These are phyloP conservation scores for Aristolochia fimbriata DNA, from an alignment of 164 flowering plant genomes.

Conservation along the genomic window DNA sequence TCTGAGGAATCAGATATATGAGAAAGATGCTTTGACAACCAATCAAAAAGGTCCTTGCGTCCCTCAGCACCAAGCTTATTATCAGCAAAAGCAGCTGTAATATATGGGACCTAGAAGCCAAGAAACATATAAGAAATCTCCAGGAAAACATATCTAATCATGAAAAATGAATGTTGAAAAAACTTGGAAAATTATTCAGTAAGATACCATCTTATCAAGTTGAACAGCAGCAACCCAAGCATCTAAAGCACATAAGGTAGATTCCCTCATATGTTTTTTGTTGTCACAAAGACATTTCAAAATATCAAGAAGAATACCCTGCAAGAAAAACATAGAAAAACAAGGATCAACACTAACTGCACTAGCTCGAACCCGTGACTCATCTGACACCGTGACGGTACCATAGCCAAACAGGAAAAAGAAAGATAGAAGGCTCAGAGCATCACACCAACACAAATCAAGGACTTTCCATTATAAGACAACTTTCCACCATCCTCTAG, in stretches of 20 bases:
- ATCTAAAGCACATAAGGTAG: slow-evolving; percentile 71
- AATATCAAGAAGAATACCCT: slow-evolving; percentile 85
- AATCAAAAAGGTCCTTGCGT: slow-evolving; percentile 89
- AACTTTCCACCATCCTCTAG: too few species aligned
- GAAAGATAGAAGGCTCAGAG: too few species aligned
- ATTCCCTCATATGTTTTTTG: slow-evolving; percentile 94
- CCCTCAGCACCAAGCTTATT: slow-evolving; percentile 93
- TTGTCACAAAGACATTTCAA: slow-evolving; percentile 95
- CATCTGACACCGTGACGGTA: too few species aligned
- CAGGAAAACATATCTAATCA: background rate
- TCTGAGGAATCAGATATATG: slow-evolving; percentile 59
- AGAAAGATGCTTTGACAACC: slow-evolving; percentile 84
- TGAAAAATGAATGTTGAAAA: background rate
- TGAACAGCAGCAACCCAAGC: slow-evolving; percentile 89
- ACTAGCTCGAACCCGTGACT: too few species aligned
- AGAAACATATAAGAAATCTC: background rate
- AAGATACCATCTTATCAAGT: slow-evolving; percentile 88
- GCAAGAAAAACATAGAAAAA: slow-evolving; percentile 8
- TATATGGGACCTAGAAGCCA: slow-evolving; percentile 65
- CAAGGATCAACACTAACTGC: background rate
- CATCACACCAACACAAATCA: too few species aligned
- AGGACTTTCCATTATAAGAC: too few species aligned
- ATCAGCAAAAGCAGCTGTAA: slow-evolving; percentile 60
- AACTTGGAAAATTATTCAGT: background rate
- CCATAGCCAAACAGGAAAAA: too few species aligned